Base-by-base conservation (phyloP, 1,284 basidiomycete species). In the Prillingera fragicola region DNA sequence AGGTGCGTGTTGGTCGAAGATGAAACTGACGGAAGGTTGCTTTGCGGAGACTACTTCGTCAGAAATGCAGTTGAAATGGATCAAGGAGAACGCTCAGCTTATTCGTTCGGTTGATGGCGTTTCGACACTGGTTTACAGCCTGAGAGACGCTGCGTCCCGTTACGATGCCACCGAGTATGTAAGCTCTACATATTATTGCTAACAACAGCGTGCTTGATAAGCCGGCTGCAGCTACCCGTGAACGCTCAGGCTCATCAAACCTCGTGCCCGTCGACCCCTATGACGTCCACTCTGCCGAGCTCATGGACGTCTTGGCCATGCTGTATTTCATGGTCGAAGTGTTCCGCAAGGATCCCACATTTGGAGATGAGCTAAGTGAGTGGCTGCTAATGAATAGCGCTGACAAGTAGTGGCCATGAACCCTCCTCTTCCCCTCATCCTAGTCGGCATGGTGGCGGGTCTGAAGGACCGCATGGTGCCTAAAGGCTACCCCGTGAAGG, bases 401-500 rank as follows among this genome's bases (percentile, higher is more conserved):
- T 45, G 12, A 43, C 43, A 8, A 17, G 47, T 50, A 95, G 90
- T 96, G 91, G 84, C 85, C 56, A 78, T 96, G 70, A 88, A 95
- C 41, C 92, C 94, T 4, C 90, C 94, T 8, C 73, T 98, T 17
- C 92, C 94, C 3, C 83, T 95, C 14, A 92, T 91, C 67, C 76
- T 98, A 15, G 87, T 96, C 72, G 84, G 84, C 43, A 78, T 92
- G 41, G 83, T 98, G 8, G 84, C 91, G 15, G 82, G 83, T 24
- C 74, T 98, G 38, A 83, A 90, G 53, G 95, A 99, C 64, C 91
- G 90, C 73, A 87, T 85, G 60, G 43, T 54, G 14, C 86, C 90
- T 5, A 92, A 88, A 63, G 90, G 90, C 2, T 96, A 95, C 68
- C 91, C 92, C 0, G 86, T 94, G 55, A 95, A 95, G 79, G 88